Base-by-base conservation (phyloP, 352 stramenopile genomes). In the Phytophthora gonapodyides region DNA sequence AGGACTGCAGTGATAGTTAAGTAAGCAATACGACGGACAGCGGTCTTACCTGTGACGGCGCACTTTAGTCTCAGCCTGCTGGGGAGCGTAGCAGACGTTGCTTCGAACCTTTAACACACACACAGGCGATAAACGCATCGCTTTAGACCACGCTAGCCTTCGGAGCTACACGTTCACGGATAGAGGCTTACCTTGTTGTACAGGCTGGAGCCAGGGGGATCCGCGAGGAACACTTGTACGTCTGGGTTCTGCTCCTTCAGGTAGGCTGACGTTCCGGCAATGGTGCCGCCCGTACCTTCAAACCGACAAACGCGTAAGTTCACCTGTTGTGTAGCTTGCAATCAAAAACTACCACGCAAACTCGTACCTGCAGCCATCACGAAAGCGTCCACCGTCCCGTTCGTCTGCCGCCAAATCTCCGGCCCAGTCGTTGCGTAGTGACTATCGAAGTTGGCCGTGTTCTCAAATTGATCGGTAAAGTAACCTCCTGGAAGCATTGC, bases 391-490 rank as follows among this genome's bases (percentile, higher is more conserved):
- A 99, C 45, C 3, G 84, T 80, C 19, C 89, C 91, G n/a, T 88
- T 66, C 1, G 93, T 92, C 62, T 99, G 94, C 31, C 67, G 58
- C 86, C 89, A 98, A 63, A 99, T 98, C 81, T 99, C 98, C 1
- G 89, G 97, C 0, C 94, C 98, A 0, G 97, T 99, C 11, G 83
- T 92, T 7, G 72, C 50, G 64, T 98, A 98, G 78, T 99, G 97
- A 11, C 89, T 96, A 6, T 94, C 74, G 19, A 93, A 96, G 80
- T 99, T 99, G 27, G 94, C 85, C 19, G 84, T 79, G 73, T 99
- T 99, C 59, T 99, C 97, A 70, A 99, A 99, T 70, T 99, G 98
- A 68, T 99, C 91, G 35, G 97, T 89, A 71, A 99, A 99, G 53
- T 97, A 95, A 7, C 88, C 96, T 24, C 89, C 87, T 92, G 49